Evolutionary conservation across 148 eudicot genomes (phyloP), one percentile per base, ranked within the genome.

Genomic region (Limonium bicolor): DNA sequence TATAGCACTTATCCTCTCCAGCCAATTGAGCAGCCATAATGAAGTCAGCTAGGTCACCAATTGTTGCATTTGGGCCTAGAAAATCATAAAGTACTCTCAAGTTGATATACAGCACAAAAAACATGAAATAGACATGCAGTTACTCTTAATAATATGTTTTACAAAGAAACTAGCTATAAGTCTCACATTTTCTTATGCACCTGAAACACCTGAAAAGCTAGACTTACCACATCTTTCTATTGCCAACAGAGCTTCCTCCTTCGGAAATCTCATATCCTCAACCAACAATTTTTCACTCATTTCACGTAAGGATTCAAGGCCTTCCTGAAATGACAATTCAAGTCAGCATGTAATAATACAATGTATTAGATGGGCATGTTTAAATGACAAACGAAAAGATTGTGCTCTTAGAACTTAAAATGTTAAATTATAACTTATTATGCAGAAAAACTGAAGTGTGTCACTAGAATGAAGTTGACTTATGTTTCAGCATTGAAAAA

Each of bases 11-110:
- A 32, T 56, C 69, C 13, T 68, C 77, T 64, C 76, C 73, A 16
- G 93, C 80, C 61, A 72, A 34, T 62, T 80, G 95, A 34, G 97
- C 97, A 56, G 87, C 97, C 35, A 36, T 56, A 36, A 90, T 64
- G 27, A 72, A 77, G 55, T 84, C 83, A 10, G 87, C 65, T 13
- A 90, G 59, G 27, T 65, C 82, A 17, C 41, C 67, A 22, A 77
- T 15, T 11, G 94, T 63, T n/a, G 94, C 70, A 10, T 70, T 67
- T 26, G 84, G 73, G 27, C 97, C 95, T 84, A 67, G 43, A 58
- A 46, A 8, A 23, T 45, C 17, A 3, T 20, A 27, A 30, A 39
- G 20, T 21, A 36, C 6, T 36, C 18, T 36, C 39, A 36, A 13
- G 39, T 12, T 12, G 18, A 38, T 17, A 38, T 16, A n/a, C 21